These are phyloP conservation scores for Boletus rubroflammeus DNA, from an alignment of 768 basidiomycete genomes.

Conservation along the genomic window DNA sequence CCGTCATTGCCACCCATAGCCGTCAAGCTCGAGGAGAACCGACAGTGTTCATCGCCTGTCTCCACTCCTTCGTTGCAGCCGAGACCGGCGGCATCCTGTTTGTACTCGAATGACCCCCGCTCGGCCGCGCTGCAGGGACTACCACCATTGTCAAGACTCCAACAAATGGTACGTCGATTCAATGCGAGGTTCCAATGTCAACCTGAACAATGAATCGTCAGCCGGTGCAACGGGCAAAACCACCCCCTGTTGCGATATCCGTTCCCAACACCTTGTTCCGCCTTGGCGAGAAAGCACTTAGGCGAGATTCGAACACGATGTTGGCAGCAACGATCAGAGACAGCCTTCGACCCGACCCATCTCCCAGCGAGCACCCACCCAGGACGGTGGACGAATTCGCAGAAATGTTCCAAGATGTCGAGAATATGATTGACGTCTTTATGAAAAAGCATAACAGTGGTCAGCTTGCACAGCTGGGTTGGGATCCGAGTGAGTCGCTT, in stretches of 20 bases:
- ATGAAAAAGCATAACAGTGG: conserved; percentile 20
- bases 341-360: neutral
- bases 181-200: neutral
- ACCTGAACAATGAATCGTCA: neutral
- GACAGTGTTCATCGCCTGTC: neutral
- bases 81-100: neutral
- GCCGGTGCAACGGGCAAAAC: neutral
- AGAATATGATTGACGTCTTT: conserved; percentile 21
- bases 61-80: neutral
- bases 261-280: neutral
- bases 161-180: conserved; percentile 6
- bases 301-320: neutral
- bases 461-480: conserved; percentile 22
- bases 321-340: conserved; percentile 15
- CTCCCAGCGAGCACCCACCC: conserved; percentile 9
- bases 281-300: neutral
- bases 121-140: neutral
- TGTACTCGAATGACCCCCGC: neutral
- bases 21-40: conserved; percentile 25
- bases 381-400: conserved; percentile 22
- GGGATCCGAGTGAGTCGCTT: conserved; percentile 23
- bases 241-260: neutral
- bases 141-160: conserved; percentile 1
- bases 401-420: conserved; percentile 12
- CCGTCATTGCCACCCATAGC: conserved; percentile 31